phyloP scores from a whole-genome alignment of 2,329 filamentous ascomycete genomes.

The Diaporthe vaccinii region DNA sequence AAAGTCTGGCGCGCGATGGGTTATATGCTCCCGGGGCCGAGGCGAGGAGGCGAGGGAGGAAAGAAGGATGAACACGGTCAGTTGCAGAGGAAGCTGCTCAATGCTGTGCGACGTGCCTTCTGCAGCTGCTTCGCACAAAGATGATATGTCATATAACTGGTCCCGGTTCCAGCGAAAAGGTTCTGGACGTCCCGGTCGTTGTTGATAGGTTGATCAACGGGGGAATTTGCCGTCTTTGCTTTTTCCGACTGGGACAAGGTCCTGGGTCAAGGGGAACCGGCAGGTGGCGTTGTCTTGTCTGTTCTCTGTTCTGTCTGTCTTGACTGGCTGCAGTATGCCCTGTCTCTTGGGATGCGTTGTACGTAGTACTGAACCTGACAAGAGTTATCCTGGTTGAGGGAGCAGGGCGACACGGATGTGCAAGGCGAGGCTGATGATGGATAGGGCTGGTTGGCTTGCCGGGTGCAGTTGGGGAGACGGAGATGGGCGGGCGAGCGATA shows the following conservation, averaged over 20 bases:
- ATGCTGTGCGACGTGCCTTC: slow-evolving; percentile 31
- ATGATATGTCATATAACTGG: slow-evolving; percentile 36
- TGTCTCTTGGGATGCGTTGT: slow-evolving; percentile 9
- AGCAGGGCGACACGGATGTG: not conserved
- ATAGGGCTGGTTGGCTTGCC: slow-evolving; percentile 23
- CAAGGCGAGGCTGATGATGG: slow-evolving; percentile 27
- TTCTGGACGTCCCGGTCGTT: slow-evolving; percentile 15
- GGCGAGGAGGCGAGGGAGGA: slow-evolving; percentile 15
- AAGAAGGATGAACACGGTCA: slow-evolving; percentile 15
- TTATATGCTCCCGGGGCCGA: slow-evolving; percentile 9
- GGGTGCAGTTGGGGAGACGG: not conserved
- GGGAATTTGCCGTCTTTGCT: slow-evolving; percentile 21
- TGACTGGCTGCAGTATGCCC: not conserved
- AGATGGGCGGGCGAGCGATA: slow-evolving; percentile 33
- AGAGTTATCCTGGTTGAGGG: slow-evolving; percentile 15
- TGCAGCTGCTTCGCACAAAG: slow-evolving; percentile 24
- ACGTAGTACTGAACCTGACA: slow-evolving; percentile 19
- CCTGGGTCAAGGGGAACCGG: not conserved
- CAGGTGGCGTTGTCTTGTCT: slow-evolving; percentile 3
- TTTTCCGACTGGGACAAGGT: slow-evolving; percentile 18
- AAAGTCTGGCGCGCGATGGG: not conserved
- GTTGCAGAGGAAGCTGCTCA: not conserved
- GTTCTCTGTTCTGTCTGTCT: not conserved
- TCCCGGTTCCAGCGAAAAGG: slow-evolving; percentile 24
- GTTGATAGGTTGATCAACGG: slow-evolving; percentile 21